Base-by-base conservation (phyloP, 345 rosid species). In the Aethionema arabicum region DNA sequence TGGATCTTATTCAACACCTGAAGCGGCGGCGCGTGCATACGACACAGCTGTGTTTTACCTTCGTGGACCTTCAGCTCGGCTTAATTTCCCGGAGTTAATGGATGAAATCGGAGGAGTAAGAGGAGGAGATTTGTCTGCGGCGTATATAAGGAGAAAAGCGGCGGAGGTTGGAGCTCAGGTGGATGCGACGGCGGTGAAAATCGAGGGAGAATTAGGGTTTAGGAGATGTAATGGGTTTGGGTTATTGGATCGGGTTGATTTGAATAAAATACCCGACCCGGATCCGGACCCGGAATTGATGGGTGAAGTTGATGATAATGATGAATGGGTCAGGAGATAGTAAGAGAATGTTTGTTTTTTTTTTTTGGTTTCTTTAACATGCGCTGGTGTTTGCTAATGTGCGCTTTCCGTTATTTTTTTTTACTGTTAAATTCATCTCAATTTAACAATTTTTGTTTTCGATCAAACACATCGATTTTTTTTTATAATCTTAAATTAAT, bases 11-110 rank as follows among this genome's bases (percentile, higher is more conserved):
- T 84, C 99, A 0, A 83, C 96, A 0, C 95, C 99, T 0, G 82
- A 87, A 7, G 99, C 99, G 12, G 99, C 99, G 52, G 99, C 99
- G 1, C 60, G 99, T 44, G 99, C 99, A 62, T 93, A 93, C 67
- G 99, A 93, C 68, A 93, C 95, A 35, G 97, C 97, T 11, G 97
- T 93, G 0, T 89, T 81, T 51, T 84, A 83, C 76, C 81, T 93
- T 29, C 74, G 99, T 37, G 99, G 99, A 0, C 99, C 97, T 5
- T 85, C 99, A 0, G 99, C 97, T 50, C 77, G 90, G 79, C 74
- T 93, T 10, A 93, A 93, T 63, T 93, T 93, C 30, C 99, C 99
- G 5, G 99, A 87, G 73, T 72, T 79, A 65, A 57, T 85, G 56
- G 61, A 69, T 21, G 73, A 85, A 4, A 4, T 58, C 5, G 56